Evolutionary conservation across 345 rosid species (phyloP).

Genomic region (Gynandropsis gynandra): DNA sequence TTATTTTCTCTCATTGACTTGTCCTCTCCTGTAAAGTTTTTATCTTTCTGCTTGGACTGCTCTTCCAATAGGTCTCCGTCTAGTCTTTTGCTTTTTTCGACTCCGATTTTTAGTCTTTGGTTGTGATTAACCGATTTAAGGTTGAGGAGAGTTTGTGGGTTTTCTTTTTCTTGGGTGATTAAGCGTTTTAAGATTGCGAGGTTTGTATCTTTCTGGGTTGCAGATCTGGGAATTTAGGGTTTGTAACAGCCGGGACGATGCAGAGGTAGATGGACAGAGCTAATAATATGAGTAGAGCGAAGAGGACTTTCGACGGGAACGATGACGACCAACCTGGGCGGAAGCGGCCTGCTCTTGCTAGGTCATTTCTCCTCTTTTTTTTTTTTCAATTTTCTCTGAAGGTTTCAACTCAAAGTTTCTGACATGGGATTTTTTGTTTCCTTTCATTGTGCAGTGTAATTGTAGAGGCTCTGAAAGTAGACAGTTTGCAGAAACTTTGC

Average conservation of each 20-base stretch:
- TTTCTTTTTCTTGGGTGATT: background rate
- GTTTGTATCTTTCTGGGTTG: slow-evolving; percentile 6
- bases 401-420: slow-evolving; percentile 14
- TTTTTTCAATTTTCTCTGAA: background rate
- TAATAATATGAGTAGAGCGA: slow-evolving; percentile 53
- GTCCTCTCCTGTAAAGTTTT: background rate
- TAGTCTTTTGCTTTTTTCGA: background rate
- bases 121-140: background rate
- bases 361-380: slow-evolving; percentile 26
- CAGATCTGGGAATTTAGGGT: slow-evolving; percentile 32
- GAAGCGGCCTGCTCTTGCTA: slow-evolving; percentile 75
- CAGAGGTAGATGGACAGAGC: slow-evolving; percentile 57
- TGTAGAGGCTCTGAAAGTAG: slow-evolving; percentile 95
- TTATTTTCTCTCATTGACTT: too few relatives aligned
- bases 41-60: background rate
- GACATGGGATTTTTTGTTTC: background rate
- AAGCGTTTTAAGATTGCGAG: slow-evolving; percentile 1
- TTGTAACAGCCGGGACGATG: slow-evolving; percentile 18
- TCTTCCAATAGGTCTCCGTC: background rate
- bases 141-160: background rate
- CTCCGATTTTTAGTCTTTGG: background rate
- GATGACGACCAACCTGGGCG: slow-evolving; percentile 58
- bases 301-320: slow-evolving; percentile 50
- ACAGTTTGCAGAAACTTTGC: slow-evolving; percentile 93
- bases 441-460: slow-evolving; percentile 53